These are phyloP conservation scores for Candida coleopterorum DNA, from an alignment of 805 yeast species.

Conservation along the genomic window DNA sequence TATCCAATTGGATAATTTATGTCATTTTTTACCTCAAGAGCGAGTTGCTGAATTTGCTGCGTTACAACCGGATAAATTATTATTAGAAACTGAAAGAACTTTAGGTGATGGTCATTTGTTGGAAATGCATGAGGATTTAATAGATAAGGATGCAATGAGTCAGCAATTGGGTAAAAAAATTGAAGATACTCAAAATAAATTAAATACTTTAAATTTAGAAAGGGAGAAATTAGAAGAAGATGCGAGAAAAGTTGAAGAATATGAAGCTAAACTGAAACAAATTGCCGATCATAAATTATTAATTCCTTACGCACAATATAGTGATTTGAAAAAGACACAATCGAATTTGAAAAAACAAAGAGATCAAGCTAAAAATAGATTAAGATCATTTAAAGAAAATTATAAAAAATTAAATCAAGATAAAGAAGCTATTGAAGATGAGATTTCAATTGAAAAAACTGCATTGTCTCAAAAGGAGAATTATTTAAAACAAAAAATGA, in stretches of 20 bases:
- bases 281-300: constrained; percentile 32
- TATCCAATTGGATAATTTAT: constrained; percentile 84
- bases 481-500: not conserved
- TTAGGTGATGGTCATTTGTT: constrained; percentile 59
- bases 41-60: constrained; percentile 90
- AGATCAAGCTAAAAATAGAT: constrained; percentile 29
- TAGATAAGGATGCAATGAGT: constrained; percentile 41
- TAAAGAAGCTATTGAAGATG: not conserved
- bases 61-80: constrained; percentile 65
- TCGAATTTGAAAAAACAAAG: constrained; percentile 29
- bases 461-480: not conserved
- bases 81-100: constrained; percentile 77
- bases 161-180: constrained; percentile 24
- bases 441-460: not conserved
- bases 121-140: constrained; percentile 52
- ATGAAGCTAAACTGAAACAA: constrained; percentile 39
- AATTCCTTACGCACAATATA: constrained; percentile 37
- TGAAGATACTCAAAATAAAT: constrained; percentile 20
- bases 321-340: constrained; percentile 31
- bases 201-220: constrained; percentile 30
- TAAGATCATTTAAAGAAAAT: constrained; percentile 21
- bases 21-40: constrained; percentile 95
- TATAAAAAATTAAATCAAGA: constrained; percentile 20
- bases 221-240: constrained; percentile 39
- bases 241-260: constrained; percentile 44